These are phyloP conservation scores for Vitis rotundifolia DNA, from an alignment of 164 flowering plant genomes.

Conservation along the genomic window DNA sequence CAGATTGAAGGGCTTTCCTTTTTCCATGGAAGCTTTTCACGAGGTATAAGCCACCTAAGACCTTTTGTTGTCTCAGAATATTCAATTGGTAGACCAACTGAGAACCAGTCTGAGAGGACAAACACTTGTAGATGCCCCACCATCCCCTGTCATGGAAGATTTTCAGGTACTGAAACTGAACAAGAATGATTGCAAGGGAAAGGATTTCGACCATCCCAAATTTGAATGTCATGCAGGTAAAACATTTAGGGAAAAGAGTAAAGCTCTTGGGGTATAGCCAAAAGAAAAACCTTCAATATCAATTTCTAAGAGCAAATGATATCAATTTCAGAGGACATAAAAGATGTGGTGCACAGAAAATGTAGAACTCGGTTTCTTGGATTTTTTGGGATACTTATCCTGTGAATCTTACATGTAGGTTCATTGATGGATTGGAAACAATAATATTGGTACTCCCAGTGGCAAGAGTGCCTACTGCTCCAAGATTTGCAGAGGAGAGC, in stretches of 20 bases:
- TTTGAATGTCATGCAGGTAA: too few species aligned
- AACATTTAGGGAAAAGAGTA: too few species aligned
- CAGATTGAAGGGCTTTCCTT: constrained; percentile 20
- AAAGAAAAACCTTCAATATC: too few species aligned
- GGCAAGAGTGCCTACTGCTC: constrained; percentile 34
- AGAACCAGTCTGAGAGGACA: constrained; percentile 54
- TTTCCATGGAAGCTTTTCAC: constrained; percentile 60
- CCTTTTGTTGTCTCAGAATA: constrained; percentile 63
- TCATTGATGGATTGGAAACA: constrained; percentile 45
- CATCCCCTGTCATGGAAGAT: constrained; percentile 41
- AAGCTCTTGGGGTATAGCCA: too few species aligned
- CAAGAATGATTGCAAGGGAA: not conserved
- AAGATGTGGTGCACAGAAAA: not conserved
- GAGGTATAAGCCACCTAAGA: constrained; percentile 66
- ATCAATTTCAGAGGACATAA: too few species aligned
- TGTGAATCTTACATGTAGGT: constrained; percentile 43
- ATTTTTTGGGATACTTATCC: not conserved
- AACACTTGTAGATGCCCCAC: constrained; percentile 61
- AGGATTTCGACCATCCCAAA: too few species aligned
- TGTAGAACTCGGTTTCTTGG: not conserved
- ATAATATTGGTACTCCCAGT: constrained; percentile 22
- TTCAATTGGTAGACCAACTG: constrained; percentile 35
- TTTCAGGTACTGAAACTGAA: not conserved
- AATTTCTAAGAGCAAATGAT: too few species aligned
- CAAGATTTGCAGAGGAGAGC: constrained; percentile 54